Base-by-base conservation (phyloP, 148 eudicot genomes). In the Arbutus unedo region DNA sequence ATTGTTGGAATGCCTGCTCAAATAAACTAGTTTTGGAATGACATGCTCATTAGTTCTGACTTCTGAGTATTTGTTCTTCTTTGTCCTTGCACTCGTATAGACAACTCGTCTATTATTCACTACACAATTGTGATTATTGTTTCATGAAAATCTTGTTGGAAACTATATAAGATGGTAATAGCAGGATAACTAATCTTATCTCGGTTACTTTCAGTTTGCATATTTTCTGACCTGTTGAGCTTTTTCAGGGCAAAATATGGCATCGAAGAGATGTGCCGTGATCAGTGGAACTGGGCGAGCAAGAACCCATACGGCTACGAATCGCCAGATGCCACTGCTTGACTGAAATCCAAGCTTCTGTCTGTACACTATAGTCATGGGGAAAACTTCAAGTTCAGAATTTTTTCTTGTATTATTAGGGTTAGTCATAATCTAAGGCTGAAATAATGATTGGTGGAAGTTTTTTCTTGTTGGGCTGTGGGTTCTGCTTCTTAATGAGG, bases 211-310 rank as follows among this genome's bases (percentile, higher is more conserved):
- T 47, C 21, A 9, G 47, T 64, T 64, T 62, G 74, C 57, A 19
- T 44, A 5, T 2, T 21, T 38, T 51, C 23, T 25, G 21, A 56
- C 15, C 7, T 70, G 21, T 48, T 15, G 62, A 23, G 41, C 9
- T 23, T 72, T 83, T 86, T 85, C 93, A 95, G 98, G 91, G 94
- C 98, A 18, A 93, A 92, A 81, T 90, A 89, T 79, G 95, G 93
- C 31, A 87, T 93, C 6, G 93, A 92, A 8, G 98, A 95, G 86
- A 95, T 95, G 98, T 95, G 97, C 74, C 87, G 94, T 59, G 97
- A 95, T 80, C 98, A 89, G 78, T 95, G 98, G 98, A 95, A 93
- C 85, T 93, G 96, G 98, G 96, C 98, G 16, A 92, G 92, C 94
- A 92, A 93, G 88, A 95, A 95, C 80, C 98, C 98, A 2, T 93